Evolutionary conservation across 2,329 filamentous ascomycete genomes (phyloP), one percentile per base, ranked within the genome.

Genomic region (Helotiales sp.): DNA sequence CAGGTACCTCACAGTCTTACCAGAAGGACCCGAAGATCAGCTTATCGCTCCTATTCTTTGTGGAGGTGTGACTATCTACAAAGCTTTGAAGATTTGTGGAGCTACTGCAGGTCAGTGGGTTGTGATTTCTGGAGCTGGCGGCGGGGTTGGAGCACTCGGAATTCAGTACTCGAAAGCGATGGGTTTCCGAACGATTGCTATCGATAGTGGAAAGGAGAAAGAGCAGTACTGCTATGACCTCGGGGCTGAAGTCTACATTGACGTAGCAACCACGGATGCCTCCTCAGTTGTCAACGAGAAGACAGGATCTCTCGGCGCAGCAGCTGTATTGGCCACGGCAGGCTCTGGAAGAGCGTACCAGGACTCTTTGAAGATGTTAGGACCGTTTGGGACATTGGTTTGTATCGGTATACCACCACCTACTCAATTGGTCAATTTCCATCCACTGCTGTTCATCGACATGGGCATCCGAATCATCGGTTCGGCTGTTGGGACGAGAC

Each of bases 41-140:
- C 71, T 79, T 0, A 81, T 82, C 0, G 85, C 90, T 2, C 91
- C 91, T 0, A 86, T 94, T 79, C 82, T 94, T 22, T 94, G 91
- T 76, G 91, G 88, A 1, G 91, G 92, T 0, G 84, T 93, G 65
- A 94, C 92, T 0, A 85, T 90, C 0, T 95, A 87, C 75, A 85
- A 86, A 3, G 91, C 91, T 0, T 79, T 94, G 60, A 80, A 83
- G 13, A 82, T 85, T 40, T 84, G 82, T 60, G 75, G 79, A 63
- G 71, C 81, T 58, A 78, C 69, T 68, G 55, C 69, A 17, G 69
- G 70, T 34, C 69, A 73, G 26, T 75, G 72, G 72, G 60, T 73
- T 47, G 72, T 67, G 0, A 70, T 75, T 34, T 69, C 66, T 15
- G 74, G 74, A 20, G 74, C 71, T 43, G 73, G 73, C 17, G 74